A percentile compares a stretch with the other conserved stretches of the same genome.
Conservation (phyloP, 129 eudicot genomes). For the Smallanthus sonchifolius region DNA sequence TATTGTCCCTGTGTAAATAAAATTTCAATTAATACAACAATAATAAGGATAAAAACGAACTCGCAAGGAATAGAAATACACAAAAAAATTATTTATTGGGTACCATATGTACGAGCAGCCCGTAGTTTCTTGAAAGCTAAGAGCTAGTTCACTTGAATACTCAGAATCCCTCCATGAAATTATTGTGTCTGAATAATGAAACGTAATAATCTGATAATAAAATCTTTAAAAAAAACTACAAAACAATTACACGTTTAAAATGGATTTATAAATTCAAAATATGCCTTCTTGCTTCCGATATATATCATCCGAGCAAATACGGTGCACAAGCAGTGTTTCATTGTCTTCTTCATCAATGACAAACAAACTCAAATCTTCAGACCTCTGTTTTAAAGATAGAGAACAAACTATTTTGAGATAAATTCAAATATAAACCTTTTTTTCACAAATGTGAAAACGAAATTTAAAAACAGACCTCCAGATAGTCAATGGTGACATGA, state of each 20-base stretch:
- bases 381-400: conserved; percentile 44
- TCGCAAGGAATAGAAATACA: neutral
- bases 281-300: conserved; percentile 93
- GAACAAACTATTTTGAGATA: neutral
- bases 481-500: conserved; percentile 75
- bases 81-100: conserved; percentile 8
- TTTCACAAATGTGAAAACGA: neutral
- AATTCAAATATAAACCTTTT: neutral
- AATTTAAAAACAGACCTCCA: conserved; percentile 51
- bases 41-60: neutral
- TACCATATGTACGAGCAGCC: conserved; percentile 89
- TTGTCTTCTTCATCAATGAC: conserved; percentile 82
- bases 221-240: neutral
- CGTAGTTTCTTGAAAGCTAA: conserved; percentile 82
- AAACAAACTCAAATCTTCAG: conserved; percentile 69
- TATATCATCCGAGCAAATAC: conserved; percentile 73
- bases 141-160: conserved; percentile 80
- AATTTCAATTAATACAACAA: neutral
- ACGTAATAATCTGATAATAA: neutral
- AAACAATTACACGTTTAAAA: neutral
- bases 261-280: neutral
- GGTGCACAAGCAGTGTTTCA: conserved; percentile 76
- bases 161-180: conserved; percentile 91
- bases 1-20: conserved; percentile 59
- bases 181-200: conserved; percentile 53